Evolutionary conservation across 2,329 filamentous ascomycete genomes (phyloP).

Genomic region (Fusarium haematococcum): DNA sequence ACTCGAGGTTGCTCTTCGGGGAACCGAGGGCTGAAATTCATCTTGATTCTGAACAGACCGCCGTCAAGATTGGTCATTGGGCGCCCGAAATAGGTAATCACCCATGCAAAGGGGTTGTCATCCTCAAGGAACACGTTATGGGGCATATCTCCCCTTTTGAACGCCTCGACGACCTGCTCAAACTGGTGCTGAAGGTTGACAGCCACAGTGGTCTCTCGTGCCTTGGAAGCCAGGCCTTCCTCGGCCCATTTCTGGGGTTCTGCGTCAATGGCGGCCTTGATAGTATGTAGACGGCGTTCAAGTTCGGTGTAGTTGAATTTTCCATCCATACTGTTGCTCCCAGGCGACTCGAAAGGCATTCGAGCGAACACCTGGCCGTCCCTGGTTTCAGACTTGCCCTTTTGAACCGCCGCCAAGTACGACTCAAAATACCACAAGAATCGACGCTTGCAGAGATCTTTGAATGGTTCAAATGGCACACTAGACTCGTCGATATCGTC

Average conservation of each 20-base stretch:
- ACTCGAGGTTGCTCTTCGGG: constrained; percentile 90
- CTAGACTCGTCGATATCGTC: constrained; percentile 66
- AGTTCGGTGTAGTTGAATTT: constrained; percentile 84
- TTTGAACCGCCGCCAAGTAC: constrained; percentile 78
- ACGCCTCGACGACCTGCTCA: constrained; percentile 81
- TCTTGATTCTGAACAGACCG: constrained; percentile 84
- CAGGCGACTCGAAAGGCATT: constrained; percentile 84
- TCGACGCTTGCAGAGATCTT: constrained; percentile 88
- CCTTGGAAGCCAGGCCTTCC: constrained; percentile 73
- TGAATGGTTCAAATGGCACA: constrained; percentile 84
- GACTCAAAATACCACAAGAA: constrained; percentile 97
- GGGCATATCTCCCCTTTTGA: constrained; percentile 77
- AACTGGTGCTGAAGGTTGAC: constrained; percentile 87
- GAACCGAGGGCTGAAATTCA: constrained; percentile 86
- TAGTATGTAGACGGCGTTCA: constrained; percentile 72
- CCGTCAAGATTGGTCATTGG: constrained; percentile 95
- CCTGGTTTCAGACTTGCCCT: constrained; percentile 72
- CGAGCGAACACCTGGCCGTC: constrained; percentile 74
- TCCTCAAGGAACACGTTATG: constrained; percentile 82
- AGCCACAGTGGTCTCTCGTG: constrained; percentile 79
- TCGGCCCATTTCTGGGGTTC: constrained; percentile 79
- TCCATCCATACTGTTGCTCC: constrained; percentile 86
- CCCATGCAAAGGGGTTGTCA: constrained; percentile 90
- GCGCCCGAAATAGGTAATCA: constrained; percentile 87
- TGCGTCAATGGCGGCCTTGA: constrained; percentile 77